These are phyloP conservation scores for Apophysomyces ossiformis DNA, from an alignment of 371 early-diverging fungal genomes.

Conservation along the genomic window DNA sequence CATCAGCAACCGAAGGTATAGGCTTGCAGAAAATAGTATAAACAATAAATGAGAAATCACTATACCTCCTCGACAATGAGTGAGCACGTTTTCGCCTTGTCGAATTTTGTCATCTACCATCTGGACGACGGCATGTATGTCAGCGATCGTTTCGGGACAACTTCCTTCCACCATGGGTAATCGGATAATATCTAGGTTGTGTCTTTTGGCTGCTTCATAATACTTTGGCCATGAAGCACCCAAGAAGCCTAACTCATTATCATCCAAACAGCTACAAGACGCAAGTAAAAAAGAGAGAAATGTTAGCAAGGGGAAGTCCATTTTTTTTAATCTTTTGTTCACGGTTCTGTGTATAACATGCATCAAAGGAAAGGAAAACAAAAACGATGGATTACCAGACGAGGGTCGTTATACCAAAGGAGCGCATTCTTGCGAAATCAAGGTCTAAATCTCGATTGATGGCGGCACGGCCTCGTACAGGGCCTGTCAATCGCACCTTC, in stretches of 20 bases:
- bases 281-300: conserved; percentile 11
- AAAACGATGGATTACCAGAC: conserved; percentile 54
- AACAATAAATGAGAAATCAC: neutral
- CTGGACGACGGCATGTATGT: conserved; percentile 60
- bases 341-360: neutral
- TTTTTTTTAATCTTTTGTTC: no score
- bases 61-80: conserved; percentile 82
- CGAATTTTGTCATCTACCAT: conserved; percentile 55
- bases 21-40: no score
- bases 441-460: conserved; percentile 75
- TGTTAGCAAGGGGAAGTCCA: neutral
- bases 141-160: conserved; percentile 67
- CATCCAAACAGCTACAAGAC: conserved; percentile 69
- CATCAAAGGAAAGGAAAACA: neutral
- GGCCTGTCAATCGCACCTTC: conserved; percentile 79
- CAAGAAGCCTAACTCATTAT: conserved; percentile 69
- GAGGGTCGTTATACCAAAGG: conserved; percentile 65
- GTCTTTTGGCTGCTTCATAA: conserved; percentile 54
- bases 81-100: conserved; percentile 65
- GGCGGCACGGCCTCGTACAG: conserved; percentile 75
- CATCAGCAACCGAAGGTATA: neutral
- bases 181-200: conserved; percentile 59
- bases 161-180: conserved; percentile 80
- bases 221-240: conserved; percentile 77
- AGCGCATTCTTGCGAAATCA: conserved; percentile 70